Evolutionary conservation across 1,139 yeast species (phyloP), one percentile per base, ranked within the genome.

Genomic region (Suhomyces bolitotheri): DNA sequence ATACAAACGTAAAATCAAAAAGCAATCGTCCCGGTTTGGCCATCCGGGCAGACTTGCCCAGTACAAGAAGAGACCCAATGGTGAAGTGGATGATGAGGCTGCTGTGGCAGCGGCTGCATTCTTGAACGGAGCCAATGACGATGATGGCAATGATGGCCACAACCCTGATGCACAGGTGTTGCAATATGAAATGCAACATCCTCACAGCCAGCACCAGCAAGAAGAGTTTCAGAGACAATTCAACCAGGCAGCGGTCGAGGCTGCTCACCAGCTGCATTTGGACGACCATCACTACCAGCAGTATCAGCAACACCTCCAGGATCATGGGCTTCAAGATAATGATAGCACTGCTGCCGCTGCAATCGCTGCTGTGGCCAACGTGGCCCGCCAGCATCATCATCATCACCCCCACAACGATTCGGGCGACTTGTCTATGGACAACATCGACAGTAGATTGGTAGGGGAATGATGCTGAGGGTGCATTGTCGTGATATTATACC

Each of bases 1-100:
- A n/a, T 71, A 74, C 55, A 76, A 76, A 54, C 64, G 78, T 39
- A 75, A 76, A 44, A 56, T 75, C 47, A 71, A 70, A 58, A 66
- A 68, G 47, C 75, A 65, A 46, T 59, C 53, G 27, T 25, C 44
- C 39, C 22, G 46, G 36, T 38, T 30, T 16, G 39, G 34, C 8
- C 41, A 41, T 25, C 43, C 45, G 19, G 34, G 34, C 26, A 40
- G 44, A 14, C 32, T 38, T 22, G 36, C 35, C 15, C 45, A 36
- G 19, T 43, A 36, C 50, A 45, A 54, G 53, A 48, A 54, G 43
- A 51, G 59, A 29, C 70, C 15, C 12, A 53, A 53, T 29, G 58
- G 52, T 22, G 59, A 52, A 16, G 65, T 60, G 39, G 64, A 59
- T 37, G 62, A 55, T 27, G 66, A 59, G 28, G 65, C 57, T 28